These are phyloP conservation scores for Stylosanthes scabra DNA, from an alignment of 331 rosid genomes.

Conservation along the genomic window DNA sequence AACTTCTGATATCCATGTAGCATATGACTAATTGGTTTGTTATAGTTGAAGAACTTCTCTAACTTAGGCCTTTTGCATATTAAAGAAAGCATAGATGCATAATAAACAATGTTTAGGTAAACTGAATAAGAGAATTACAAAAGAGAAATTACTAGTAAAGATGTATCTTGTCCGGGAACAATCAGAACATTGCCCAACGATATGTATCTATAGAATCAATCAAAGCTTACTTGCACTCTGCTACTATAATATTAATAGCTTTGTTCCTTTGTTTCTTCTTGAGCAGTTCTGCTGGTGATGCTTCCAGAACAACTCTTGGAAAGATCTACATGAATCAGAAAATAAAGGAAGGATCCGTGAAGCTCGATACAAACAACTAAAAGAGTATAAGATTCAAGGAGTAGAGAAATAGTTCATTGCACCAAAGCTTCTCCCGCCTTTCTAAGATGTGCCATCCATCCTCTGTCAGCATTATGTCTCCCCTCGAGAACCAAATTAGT, in stretches of 20 bases:
- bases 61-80: constrained; percentile 11
- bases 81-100: constrained; percentile 22
- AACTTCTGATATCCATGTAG: constrained; percentile 20
- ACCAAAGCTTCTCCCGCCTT: constrained; percentile 83
- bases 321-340: constrained; percentile 59
- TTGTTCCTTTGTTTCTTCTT: constrained; percentile 75
- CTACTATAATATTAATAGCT: constrained; percentile 78
- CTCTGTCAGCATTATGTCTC: constrained; percentile 85
- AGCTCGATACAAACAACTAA: constrained; percentile 30
- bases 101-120: background rate
- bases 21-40: too few species aligned
- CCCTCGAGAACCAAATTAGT: constrained; percentile 81
- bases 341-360: constrained; percentile 1
- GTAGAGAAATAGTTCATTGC: constrained; percentile 41
- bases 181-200: background rate
- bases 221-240: constrained; percentile 87
- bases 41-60: constrained; percentile 1
- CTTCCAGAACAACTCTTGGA: constrained; percentile 95
- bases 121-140: constrained; percentile 11
- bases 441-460: constrained; percentile 89
- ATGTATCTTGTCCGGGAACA: constrained; percentile 1
- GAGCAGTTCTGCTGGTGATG: constrained; percentile 72
- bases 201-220: constrained; percentile 2
- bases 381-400: too few species aligned
- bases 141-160: background rate